These are phyloP conservation scores for Porcisia hertigi DNA, from an alignment of 208 protist species.

Conservation along the genomic window DNA sequence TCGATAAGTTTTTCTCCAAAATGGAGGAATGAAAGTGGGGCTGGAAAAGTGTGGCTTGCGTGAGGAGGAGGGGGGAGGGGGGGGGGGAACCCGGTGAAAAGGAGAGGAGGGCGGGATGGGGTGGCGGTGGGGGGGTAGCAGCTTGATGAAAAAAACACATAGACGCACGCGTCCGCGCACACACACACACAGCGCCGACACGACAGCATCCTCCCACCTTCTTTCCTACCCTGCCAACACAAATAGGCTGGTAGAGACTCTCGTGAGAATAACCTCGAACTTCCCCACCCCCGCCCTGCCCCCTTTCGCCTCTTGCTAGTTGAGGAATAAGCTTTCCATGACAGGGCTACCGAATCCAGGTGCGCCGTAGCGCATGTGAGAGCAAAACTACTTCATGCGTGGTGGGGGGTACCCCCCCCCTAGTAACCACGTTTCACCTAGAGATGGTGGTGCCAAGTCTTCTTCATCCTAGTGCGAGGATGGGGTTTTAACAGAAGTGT, in stretches of 20 bases:
- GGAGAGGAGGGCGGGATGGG: not conserved
- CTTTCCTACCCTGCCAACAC: not conserved
- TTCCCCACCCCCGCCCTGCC: too few species aligned
- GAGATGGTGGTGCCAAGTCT: not conserved
- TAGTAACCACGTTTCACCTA: not conserved
- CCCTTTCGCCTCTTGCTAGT: not conserved
- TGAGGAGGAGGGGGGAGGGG: not conserved
- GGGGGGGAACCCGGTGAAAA: not conserved
- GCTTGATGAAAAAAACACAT: not conserved
- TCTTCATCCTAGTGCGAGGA: not conserved
- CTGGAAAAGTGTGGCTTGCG: not conserved
- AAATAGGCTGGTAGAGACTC: not conserved
- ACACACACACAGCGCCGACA: too few species aligned
- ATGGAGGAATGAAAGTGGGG: not conserved
- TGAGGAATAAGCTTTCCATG: not conserved
- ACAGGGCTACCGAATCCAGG: not conserved
- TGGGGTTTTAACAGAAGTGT: not conserved
- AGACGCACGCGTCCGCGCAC: not conserved
- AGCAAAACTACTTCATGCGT: not conserved
- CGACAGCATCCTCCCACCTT: not conserved
- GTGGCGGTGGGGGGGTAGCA: not conserved
- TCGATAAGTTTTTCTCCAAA: slow-evolving; percentile 73
- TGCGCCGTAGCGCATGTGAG: not conserved
- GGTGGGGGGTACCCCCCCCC: not conserved
- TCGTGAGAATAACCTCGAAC: too few species aligned